These are phyloP conservation scores for Choiromyces venosus DNA, from an alignment of 495 filamentous ascomycete genomes.

Conservation along the genomic window DNA sequence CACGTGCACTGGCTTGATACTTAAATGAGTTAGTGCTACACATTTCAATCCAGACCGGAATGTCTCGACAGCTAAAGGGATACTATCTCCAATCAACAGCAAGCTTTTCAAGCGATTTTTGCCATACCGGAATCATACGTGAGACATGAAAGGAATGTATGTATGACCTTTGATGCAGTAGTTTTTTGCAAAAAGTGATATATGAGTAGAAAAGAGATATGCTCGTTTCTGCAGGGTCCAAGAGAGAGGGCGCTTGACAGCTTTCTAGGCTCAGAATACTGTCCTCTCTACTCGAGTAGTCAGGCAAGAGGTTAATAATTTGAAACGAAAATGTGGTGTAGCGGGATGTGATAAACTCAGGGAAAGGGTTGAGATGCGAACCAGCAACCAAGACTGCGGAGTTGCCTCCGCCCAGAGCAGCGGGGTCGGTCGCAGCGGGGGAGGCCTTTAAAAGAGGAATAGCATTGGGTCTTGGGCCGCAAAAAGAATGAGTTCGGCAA, in stretches of 20 bases:
- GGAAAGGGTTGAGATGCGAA: not conserved
- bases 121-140: not conserved
- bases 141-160: not conserved
- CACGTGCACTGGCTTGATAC: no score
- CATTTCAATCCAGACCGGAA: no score
- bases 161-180: not conserved
- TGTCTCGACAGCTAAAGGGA: no score
- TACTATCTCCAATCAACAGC: not conserved
- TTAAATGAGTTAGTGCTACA: no score
- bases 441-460: not conserved
- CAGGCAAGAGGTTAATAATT: not conserved
- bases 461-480: not conserved
- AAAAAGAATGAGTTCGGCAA: constrained; percentile 2
- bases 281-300: no score
- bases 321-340: not conserved
- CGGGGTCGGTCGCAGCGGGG: not conserved
- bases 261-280: not conserved
- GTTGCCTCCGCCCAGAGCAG: not conserved
- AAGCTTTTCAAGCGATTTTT: not conserved
- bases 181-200: not conserved
- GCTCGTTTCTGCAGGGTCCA: not conserved
- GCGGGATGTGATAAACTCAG: not conserved
- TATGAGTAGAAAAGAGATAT: not conserved
- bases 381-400: not conserved
- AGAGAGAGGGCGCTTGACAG: not conserved